Evolutionary conservation across 192 early-diverging fungal genomes (phyloP), one percentile per base, ranked within the genome.

Genomic region (Linnemannia schmuckeri): DNA sequence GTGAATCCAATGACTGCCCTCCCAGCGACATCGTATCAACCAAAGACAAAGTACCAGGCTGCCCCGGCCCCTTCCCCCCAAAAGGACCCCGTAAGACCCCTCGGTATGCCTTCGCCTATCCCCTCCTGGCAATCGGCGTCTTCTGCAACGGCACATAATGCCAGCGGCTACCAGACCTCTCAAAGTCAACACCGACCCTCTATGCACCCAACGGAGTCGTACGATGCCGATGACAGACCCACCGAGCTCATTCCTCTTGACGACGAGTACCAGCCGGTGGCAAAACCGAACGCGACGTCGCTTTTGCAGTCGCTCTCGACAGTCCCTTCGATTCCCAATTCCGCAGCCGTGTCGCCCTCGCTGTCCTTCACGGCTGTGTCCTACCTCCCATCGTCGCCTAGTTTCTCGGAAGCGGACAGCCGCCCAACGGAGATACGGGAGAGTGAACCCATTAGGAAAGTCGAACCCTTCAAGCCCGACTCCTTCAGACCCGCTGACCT

Each of bases 221-320:
- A 72, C 68, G 83, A 86, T 38, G 78, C 83, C 17, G 83, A 86
- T 68, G 83, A 86, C 46, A 86, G 83, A 55, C 83, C 83, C 9
- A 86, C 83, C 24, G 83, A 86, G 57, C 75, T 86, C 7, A 86
- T 86, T 44, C 83, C 83, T 35, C 24, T 74, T 10, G 78, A 80
- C 2, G 83, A 86, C 1, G 83, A 80, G 0, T 61, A 72, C 30
- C 57, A 68, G 44, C 66, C 41, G 9, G 8, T 54, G 35, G 47
- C 52, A 12, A 54, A 47, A 12, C 52, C 52, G 8, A n/a, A 35
- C n/a, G 27, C 44, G 20, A 46, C 46, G 27, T 47, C 72, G 38
- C 38, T 33, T 12, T 15, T 84, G 6, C 76, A 70, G 9, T 79
- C 82, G 0, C 77, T 77, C 6, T 38, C 81, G 18, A 27, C 70